Evolutionary conservation across 805 yeast species (phyloP).

Genomic region (Kodamaea fukazawae): DNA sequence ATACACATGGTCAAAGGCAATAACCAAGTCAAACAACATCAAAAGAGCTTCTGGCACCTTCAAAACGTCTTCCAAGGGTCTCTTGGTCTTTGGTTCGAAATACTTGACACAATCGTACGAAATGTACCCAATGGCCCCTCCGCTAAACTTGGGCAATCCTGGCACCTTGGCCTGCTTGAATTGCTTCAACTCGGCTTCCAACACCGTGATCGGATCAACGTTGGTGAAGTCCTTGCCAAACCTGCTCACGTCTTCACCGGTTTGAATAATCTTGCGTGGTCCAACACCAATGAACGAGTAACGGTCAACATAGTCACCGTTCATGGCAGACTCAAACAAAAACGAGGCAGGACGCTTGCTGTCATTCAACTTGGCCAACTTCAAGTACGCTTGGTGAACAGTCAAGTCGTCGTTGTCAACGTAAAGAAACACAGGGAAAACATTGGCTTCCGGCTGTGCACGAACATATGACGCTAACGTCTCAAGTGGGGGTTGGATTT

Average conservation of each 20-base stretch:
- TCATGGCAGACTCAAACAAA: constrained; percentile 82
- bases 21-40: constrained; percentile 86
- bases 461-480: constrained; percentile 27
- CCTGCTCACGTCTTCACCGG: constrained; percentile 60
- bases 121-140: constrained; percentile 96
- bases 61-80: constrained; percentile 72
- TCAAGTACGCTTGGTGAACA: constrained; percentile 87
- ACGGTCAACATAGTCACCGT: constrained; percentile 86
- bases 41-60: constrained; percentile 87
- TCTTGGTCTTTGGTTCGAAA: constrained; percentile 88
- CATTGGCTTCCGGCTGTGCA: constrained; percentile 39
- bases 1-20: constrained; percentile 92
- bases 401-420: constrained; percentile 76
- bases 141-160: constrained; percentile 79
- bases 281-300: constrained; percentile 87
- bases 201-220: constrained; percentile 72
- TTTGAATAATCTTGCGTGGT: constrained; percentile 78
- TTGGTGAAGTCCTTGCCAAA: constrained; percentile 36
- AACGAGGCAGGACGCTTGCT: constrained; percentile 63
- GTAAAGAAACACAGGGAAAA: constrained; percentile 78
- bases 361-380: constrained; percentile 64
- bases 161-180: constrained; percentile 74
- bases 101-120: constrained; percentile 96
- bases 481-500: constrained; percentile 38
- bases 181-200: constrained; percentile 70